Percentiles rank a stretch among this genome's conserved stretches.
Conservation (phyloP, 345 rosid genomes). For the Carallia pectinifolia region DNA sequence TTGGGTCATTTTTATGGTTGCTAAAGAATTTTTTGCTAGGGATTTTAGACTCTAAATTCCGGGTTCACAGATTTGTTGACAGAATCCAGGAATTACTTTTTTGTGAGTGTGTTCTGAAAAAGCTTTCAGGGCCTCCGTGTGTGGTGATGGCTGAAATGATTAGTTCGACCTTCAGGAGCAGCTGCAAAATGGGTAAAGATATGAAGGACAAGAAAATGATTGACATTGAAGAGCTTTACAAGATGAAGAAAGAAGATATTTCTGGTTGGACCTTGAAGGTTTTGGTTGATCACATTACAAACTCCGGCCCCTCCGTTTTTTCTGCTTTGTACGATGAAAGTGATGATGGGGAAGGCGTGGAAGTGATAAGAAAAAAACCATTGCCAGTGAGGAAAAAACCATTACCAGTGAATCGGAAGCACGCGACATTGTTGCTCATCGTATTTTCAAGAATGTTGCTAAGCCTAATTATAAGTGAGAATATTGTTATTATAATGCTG, state of each 20-base stretch:
- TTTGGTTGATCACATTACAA: constrained; percentile 55
- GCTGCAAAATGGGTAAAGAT: constrained; percentile 38
- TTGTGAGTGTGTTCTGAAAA: constrained; percentile 61
- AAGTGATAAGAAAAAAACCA: constrained; percentile 32
- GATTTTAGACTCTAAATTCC: constrained; percentile 65
- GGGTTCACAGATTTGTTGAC: constrained; percentile 63
- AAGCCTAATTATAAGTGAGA: constrained; percentile 40
- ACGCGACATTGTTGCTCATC: constrained; percentile 44
- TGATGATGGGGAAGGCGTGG: neutral
- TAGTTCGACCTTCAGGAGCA: constrained; percentile 39
- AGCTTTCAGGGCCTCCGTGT: constrained; percentile 59
- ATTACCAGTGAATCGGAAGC: constrained; percentile 71
- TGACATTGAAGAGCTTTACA: constrained; percentile 60
- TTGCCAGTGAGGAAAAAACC: no score
- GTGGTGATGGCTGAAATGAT: constrained; percentile 39
- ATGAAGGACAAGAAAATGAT: constrained; percentile 31
- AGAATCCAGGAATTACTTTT: constrained; percentile 69
- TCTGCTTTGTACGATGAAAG: constrained; percentile 51
- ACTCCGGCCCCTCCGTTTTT: constrained; percentile 54
- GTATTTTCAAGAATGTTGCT: constrained; percentile 54
- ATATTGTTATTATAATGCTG: neutral
- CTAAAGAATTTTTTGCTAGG: constrained; percentile 59
- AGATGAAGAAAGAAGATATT: constrained; percentile 64
- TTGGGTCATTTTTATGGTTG: constrained; percentile 57
- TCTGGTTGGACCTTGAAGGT: constrained; percentile 77